These are phyloP conservation scores for Aureobasidium subglaciale DNA, from an alignment of 2,329 filamentous ascomycete species.

Conservation along the genomic window DNA sequence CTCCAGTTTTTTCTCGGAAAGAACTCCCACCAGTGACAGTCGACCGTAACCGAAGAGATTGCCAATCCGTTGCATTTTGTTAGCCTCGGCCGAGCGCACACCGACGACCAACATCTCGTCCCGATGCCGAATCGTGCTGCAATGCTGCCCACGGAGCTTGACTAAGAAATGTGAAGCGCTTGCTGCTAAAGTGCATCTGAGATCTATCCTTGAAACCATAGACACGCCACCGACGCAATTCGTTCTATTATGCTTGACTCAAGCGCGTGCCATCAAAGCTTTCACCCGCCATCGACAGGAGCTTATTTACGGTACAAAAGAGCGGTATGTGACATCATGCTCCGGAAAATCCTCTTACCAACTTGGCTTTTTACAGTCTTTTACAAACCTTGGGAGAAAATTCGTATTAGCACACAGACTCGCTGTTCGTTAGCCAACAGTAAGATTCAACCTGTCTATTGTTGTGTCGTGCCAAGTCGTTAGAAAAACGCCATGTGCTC, in stretches of 20 bases:
- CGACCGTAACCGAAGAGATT: constrained; percentile 9
- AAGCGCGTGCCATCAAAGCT: constrained; percentile 7
- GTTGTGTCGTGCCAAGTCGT: constrained; percentile 7
- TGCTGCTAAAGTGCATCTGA: background rate
- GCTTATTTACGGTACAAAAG: constrained; percentile 6
- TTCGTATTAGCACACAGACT: background rate
- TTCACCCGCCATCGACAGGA: constrained; percentile 11
- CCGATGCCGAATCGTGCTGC: constrained; percentile 1
- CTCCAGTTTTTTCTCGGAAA: constrained; percentile 10
- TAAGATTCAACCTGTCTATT: background rate
- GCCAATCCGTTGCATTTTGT: background rate
- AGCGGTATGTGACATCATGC: constrained; percentile 10
- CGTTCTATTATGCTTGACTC: constrained; percentile 6
- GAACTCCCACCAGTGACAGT: background rate
- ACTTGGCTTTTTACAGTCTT: background rate
- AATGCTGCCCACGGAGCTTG: constrained; percentile 3
- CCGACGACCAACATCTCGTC: constrained; percentile 1
- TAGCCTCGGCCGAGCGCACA: constrained; percentile 4
- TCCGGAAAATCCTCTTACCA: constrained; percentile 9
- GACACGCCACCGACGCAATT: constrained; percentile 9
- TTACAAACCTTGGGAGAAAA: background rate
- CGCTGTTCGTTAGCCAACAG: background rate
- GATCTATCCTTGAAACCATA: constrained; percentile 4
- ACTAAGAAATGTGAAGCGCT: background rate
- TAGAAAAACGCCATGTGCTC: constrained; percentile 7